Base-by-base conservation (phyloP, 352 stramenopile genomes). In the Globisporangium radiosum region DNA sequence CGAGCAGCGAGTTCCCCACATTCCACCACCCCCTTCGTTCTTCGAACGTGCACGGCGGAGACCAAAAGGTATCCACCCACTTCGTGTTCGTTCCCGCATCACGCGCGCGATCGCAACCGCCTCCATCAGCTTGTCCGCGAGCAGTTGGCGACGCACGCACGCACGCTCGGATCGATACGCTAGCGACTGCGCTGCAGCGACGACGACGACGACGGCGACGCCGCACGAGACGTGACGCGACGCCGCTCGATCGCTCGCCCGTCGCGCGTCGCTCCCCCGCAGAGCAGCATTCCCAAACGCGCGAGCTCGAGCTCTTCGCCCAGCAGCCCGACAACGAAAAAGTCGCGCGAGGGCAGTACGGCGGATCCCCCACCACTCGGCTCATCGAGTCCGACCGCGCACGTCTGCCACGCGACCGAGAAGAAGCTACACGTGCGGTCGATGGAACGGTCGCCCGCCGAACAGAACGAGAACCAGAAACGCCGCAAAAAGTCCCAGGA, bases 401-500 rank as follows among this genome's bases (percentile, higher is more conserved):
- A 51, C 14, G 51, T 57, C 56, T 63, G 50, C 43, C 40, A 56
- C 25, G 50, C 17, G 49, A 55, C 69, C 58, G 64, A 87, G 64
- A 85, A 87, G 69, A 87, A 87, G 64, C 71, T 85, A 51, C 76
- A 85, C 64, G 64, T 70, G 37, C 76, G 71, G 47, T 75, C 73
- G 19, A 87, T 87, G 76, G 76, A 87, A 25, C 66, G 74, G 51
- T 56, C 73, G 60, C 68, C 73, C 44, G 61, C 64, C 43, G 64
- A 81, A 55, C 64, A 77, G 55, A 69, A 75, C 43, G 77, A 87
- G 38, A 76, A 66, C 52, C 78, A 88, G 54, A 88, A 88, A 56
- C 76, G 76, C 39, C 76, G 78, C 60, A 88, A 88, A 54, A 88
- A 88, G 63, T 81, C 70, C 33, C 78, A 88, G 54, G 78, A 87